Evolutionary conservation across 2,329 filamentous ascomycete species (phyloP), one percentile per base, ranked within the genome.

Genomic region (Claviceps digitariae): DNA sequence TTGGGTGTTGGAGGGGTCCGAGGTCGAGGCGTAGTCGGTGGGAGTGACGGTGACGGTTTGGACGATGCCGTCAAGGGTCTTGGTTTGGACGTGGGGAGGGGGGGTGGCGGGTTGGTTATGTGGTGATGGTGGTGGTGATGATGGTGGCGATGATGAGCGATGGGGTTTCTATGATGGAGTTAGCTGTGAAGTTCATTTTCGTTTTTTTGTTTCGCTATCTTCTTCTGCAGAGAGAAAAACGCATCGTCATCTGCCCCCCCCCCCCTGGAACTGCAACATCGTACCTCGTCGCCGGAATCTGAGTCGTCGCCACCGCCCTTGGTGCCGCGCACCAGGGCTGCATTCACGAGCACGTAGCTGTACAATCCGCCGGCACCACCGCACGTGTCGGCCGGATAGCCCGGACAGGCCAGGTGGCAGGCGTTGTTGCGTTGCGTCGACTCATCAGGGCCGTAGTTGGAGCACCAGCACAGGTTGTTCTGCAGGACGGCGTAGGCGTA

Each of bases 391-490:
- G 20, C 31, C 29, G 53, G 53, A 36, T 54, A 54, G 21, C 53
- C 53, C 27, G 53, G 53, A 20, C 53, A 54, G 7, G 49, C 27
- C 2, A 45, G 17, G 15, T 20, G 38, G 45, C 53, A 54, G 17
- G 44, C 49, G 36, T 36, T 31, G 27, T 4, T 27, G 45, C 47
- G 15, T 31, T 52, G 53, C 15, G 45, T 45, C 10, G 44, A 31
- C 45, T 10, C 13, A 23, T 52, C 50, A 12, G 53, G 53, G 7
- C 25, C 45, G 45, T 52, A 48, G 23, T 54, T 54, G 12, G 50
- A 48, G 31, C 53, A 54, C 53, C 53, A 54, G 40, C 53, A 54
- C 44, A 45, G 31, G 38, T 29, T 52, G 45, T 36, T 38, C 29
- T 52, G 53, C 2, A 54, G 17, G 2, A 54, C 46, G 17, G 45